Percentiles rank a stretch among this genome's conserved stretches.
These are phyloP conservation scores for Nepenthes alata DNA, from an alignment of 179 eudicot genomes.

Conservation along the genomic window DNA sequence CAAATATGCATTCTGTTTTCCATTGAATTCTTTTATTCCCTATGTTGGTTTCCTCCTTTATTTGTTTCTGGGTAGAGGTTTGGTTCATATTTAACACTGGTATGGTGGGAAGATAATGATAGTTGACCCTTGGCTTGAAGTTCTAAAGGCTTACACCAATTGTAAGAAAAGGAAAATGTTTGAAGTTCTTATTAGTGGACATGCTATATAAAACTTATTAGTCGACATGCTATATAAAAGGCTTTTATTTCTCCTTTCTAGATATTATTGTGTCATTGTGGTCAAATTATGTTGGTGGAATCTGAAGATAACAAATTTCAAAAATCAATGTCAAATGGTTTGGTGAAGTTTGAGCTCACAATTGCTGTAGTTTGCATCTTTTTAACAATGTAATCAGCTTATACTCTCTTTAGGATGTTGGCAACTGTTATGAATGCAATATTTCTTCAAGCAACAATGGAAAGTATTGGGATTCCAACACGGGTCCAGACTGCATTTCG, in stretches of 20 bases:
- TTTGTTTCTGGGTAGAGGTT: neutral
- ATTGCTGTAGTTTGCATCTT: neutral
- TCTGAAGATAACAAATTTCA: too few species aligned
- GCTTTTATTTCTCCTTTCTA: too few species aligned
- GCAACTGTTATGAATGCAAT: constrained; percentile 99
- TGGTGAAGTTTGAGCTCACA: too few species aligned
- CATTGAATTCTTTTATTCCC: neutral
- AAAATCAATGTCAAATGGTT: too few species aligned
- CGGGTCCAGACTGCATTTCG: constrained; percentile 98
- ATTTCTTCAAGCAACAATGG: constrained; percentile 98
- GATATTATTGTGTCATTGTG: too few species aligned
- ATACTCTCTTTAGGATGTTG: constrained; percentile 53
- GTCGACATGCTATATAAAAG: too few species aligned
- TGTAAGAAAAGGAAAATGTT: too few species aligned
- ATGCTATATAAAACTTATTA: too few species aligned
- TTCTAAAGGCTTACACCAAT: too few species aligned
- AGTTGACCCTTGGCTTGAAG: too few species aligned
- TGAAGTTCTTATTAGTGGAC: too few species aligned
- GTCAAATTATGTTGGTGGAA: too few species aligned
- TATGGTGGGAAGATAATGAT: neutral
- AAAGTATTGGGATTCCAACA: constrained; percentile 95
- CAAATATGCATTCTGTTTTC: neutral
- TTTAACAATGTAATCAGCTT: constrained; percentile 7
- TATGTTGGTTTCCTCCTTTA: neutral
- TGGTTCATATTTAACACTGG: neutral